Evolutionary conservation across 179 eudicot species (phyloP).

Genomic region (Nepenthes alata): DNA sequence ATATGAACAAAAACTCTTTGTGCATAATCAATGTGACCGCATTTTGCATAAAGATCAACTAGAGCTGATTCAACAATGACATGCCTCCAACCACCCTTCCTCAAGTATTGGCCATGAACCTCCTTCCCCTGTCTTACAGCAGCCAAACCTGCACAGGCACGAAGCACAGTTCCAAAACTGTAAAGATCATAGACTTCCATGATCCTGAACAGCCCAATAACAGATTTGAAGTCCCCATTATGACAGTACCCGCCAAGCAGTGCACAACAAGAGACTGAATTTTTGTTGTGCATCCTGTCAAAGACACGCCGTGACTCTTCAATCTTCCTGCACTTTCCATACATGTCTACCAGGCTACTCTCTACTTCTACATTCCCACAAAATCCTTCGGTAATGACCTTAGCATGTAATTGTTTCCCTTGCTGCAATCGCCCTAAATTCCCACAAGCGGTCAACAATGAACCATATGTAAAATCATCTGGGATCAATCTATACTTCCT

Average conservation of each 20-base stretch:
- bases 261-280: slow-evolving; percentile 33
- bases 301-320: slow-evolving; percentile 19
- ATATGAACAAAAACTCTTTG: slow-evolving; percentile 35
- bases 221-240: slow-evolving; percentile 24
- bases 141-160: slow-evolving; percentile 35
- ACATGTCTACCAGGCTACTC: slow-evolving; percentile 39
- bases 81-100: slow-evolving; percentile 21
- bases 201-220: slow-evolving; percentile 16
- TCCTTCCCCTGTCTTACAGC: slow-evolving; percentile 26
- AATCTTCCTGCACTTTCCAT: slow-evolving; percentile 29
- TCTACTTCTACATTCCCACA: slow-evolving; percentile 21
- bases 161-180: slow-evolving; percentile 34
- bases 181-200: slow-evolving; percentile 21
- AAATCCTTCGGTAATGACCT: slow-evolving; percentile 16
- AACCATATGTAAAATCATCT: slow-evolving; percentile 31
- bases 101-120: slow-evolving; percentile 28
- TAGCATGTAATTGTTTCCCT: slow-evolving; percentile 32
- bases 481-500: slow-evolving; percentile 27
- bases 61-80: slow-evolving; percentile 55
- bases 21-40: slow-evolving; percentile 51
- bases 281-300: slow-evolving; percentile 26
- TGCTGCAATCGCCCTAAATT: slow-evolving; percentile 21
- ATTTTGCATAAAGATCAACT: slow-evolving; percentile 72
- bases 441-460: slow-evolving; percentile 35
- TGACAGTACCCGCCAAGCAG: slow-evolving; percentile 39